phyloP scores from a whole-genome alignment of 306 rosid species.

The Hippophae tibetana region DNA sequence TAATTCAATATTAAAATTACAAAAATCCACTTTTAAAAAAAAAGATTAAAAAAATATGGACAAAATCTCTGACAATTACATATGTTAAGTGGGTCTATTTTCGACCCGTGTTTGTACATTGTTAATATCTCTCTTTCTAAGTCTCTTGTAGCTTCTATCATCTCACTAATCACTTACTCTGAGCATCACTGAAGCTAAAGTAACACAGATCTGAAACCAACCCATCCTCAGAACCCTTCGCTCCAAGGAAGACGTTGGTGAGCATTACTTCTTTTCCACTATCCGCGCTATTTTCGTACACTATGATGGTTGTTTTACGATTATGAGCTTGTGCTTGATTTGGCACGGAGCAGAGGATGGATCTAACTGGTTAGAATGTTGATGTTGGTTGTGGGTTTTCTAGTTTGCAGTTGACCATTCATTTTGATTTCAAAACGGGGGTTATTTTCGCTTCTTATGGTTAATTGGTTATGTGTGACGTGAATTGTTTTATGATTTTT shows the following conservation, averaged over 20 bases:
- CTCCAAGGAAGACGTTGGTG: constrained; percentile 27
- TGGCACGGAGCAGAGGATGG: constrained; percentile 8
- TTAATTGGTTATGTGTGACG: constrained; percentile 4
- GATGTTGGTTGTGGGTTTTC: constrained; percentile 4
- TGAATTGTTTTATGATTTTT: constrained; percentile 10
- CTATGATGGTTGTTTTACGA: not conserved
- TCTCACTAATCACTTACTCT: not conserved
- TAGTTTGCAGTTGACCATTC: not conserved
- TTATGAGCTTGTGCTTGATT: constrained; percentile 1
- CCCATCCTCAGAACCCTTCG: not conserved
- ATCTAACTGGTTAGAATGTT: constrained; percentile 7
- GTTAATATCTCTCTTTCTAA: not conserved
- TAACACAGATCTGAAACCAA: constrained; percentile 32
- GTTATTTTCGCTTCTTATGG: constrained; percentile 1
- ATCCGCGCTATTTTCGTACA: not conserved
- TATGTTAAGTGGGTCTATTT: not conserved
- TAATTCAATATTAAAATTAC: no score
- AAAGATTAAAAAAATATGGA: no score
- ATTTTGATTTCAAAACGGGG: not conserved
- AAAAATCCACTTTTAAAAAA: no score
- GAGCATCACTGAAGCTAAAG: constrained; percentile 1
- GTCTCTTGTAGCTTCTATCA: not conserved
- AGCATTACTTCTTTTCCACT: constrained; percentile 10
- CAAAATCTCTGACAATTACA: not conserved
- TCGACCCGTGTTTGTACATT: not conserved